These are phyloP conservation scores for Penstemon davidsonii DNA, from an alignment of 257 asterid genomes.

Conservation along the genomic window DNA sequence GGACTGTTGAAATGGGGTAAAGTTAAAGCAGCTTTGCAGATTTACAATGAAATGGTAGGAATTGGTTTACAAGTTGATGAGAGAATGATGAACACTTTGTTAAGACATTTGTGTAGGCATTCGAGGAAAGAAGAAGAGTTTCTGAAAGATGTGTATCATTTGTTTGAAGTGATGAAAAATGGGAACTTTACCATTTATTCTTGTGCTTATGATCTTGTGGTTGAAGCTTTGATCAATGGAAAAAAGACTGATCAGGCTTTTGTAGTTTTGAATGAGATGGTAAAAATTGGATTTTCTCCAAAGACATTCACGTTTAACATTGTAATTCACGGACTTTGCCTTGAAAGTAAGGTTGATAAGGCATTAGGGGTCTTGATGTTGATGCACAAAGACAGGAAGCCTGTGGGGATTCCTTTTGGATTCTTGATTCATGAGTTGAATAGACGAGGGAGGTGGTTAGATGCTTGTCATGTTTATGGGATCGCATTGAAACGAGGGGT, in stretches of 20 bases:
- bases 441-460: conserved; percentile 36
- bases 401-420: conserved; percentile 41
- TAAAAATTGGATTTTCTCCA: conserved; percentile 52
- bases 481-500: conserved; percentile 55
- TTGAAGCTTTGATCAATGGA: conserved; percentile 60
- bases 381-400: conserved; percentile 39
- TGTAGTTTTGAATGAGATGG: conserved; percentile 44
- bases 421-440: conserved; percentile 49
- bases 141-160: conserved; percentile 36
- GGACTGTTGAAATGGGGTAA: conserved; percentile 82
- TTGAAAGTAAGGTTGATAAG: conserved; percentile 42
- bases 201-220: conserved; percentile 46
- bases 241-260: conserved; percentile 36
- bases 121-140: conserved; percentile 44
- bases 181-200: conserved; percentile 30
- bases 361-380: conserved; percentile 38
- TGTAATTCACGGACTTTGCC: conserved; percentile 43
- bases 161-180: conserved; percentile 53
- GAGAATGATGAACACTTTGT: conserved; percentile 71
- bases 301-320: conserved; percentile 52
- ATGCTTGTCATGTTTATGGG: conserved; percentile 50
- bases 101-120: conserved; percentile 67
- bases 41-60: conserved; percentile 51
- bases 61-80: conserved; percentile 51
- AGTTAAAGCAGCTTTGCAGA: conserved; percentile 37